Evolutionary conservation across 1,284 basidiomycete genomes (phyloP).

Genomic region (Leccinum griseonigrum): DNA sequence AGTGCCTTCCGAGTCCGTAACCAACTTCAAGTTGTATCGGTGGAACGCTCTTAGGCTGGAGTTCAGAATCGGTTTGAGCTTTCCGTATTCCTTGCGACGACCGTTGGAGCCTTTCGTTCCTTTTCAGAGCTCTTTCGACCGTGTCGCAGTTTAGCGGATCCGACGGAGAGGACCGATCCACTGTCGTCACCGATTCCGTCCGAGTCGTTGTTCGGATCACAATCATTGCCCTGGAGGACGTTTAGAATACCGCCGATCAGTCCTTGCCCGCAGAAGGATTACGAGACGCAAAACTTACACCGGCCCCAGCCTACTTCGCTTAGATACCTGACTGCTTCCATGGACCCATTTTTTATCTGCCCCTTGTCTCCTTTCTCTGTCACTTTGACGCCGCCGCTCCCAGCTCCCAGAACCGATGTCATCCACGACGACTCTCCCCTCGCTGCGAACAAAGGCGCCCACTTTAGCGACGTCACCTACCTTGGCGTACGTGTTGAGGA

Average conservation of each 20-base stretch:
- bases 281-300: slow-evolving; percentile 49
- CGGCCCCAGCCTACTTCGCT: slow-evolving; percentile 70
- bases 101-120: no score
- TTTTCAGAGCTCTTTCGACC: no score
- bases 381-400: slow-evolving; percentile 29
- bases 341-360: slow-evolving; percentile 41
- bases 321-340: slow-evolving; percentile 82
- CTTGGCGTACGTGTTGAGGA: slow-evolving; percentile 97
- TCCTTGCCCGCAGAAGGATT: neutral
- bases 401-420: slow-evolving; percentile 58
- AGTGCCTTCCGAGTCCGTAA: no score
- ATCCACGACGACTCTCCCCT: slow-evolving; percentile 91
- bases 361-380: slow-evolving; percentile 20
- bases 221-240: neutral
- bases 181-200: no score
- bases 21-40: no score
- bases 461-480: slow-evolving; percentile 88
- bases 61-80: no score
- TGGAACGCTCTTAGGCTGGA: no score
- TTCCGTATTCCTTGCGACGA: no score
- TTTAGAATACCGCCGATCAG: neutral
- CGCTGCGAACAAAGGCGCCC: slow-evolving; percentile 90
- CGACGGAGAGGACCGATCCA: no score
- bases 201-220: no score
- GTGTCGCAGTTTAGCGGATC: no score